Conservation (phyloP, 345 rosid genomes). For the Citrus trifoliata region DNA sequence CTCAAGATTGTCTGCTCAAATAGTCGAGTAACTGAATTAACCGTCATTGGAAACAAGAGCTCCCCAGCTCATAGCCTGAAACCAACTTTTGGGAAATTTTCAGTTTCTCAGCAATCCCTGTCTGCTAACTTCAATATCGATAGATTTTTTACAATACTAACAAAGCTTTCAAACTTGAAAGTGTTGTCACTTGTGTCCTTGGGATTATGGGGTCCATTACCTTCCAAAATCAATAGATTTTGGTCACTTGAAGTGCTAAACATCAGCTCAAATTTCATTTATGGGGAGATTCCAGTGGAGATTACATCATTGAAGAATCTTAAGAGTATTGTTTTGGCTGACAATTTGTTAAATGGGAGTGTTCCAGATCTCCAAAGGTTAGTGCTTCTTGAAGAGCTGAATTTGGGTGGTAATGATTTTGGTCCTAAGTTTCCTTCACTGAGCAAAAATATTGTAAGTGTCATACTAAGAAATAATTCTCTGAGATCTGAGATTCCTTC, state of each 20-base stretch:
- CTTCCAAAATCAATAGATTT: slow-evolving; percentile 52
- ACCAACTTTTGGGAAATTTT: slow-evolving; percentile 17
- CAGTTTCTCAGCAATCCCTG: slow-evolving; percentile 34
- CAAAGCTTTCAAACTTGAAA: slow-evolving; percentile 60
- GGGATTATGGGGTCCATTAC: slow-evolving; percentile 77
- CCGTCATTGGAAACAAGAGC: slow-evolving; percentile 60
- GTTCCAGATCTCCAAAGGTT: slow-evolving; percentile 58
- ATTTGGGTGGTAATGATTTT: slow-evolving; percentile 53
- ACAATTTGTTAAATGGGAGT: slow-evolving; percentile 60
- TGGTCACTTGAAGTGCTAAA: slow-evolving; percentile 53
- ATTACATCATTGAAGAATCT: slow-evolving; percentile 49
- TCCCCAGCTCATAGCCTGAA: slow-evolving; percentile 24
- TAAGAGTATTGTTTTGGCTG: slow-evolving; percentile 52
- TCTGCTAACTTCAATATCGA: slow-evolving; percentile 55
- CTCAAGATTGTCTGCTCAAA: slow-evolving; percentile 55
- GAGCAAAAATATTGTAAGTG: slow-evolving; percentile 35
- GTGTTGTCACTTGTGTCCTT: slow-evolving; percentile 63
- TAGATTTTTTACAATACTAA: slow-evolving; percentile 60
- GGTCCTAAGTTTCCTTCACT: slow-evolving; percentile 69
- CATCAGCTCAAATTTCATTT: slow-evolving; percentile 71
- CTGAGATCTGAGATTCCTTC: slow-evolving; percentile 60
- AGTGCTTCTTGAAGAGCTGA: slow-evolving; percentile 44
- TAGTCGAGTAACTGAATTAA: slow-evolving; percentile 50
- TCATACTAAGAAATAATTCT: slow-evolving; percentile 55
- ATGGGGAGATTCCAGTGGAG: slow-evolving; percentile 52